Evolutionary conservation across 192 early-diverging fungal genomes (phyloP), one percentile per base, ranked within the genome.

Genomic region (Dissophora ornata): DNA sequence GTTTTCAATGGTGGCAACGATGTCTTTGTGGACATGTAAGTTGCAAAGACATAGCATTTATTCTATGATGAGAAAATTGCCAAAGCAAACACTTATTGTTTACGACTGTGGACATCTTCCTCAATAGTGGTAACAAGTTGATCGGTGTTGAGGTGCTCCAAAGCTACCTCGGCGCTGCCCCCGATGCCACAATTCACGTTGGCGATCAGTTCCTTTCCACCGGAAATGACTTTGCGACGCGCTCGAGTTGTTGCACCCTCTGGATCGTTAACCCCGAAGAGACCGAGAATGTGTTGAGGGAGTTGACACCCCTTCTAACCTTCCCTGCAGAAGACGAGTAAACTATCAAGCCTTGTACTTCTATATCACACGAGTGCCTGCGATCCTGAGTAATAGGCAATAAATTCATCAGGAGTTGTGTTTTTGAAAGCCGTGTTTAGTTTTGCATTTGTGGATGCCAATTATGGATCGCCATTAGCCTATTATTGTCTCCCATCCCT

Each of bases 141-240:
- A 95, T 97, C 59, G 95, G 94, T 65, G 95, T 97, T 4, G 83
- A 88, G 55, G 88, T 97, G 15, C 74, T 97, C 55, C 91, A 90
- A 70, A 69, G 85, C 4, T 85, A 86, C 50, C 81, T 96, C 1
- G 84, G 83, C 8, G 81, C 88, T 29, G 70, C 69, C 4, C 82
- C 90, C 5, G 67, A 71, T 13, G 83, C 86, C 24, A 94, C 93
- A 0, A 71, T 97, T 54, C 95, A 97, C 59, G 92, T 96, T 25
- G 94, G 94, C 36, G 95, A 97, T 79, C 95, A 94, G 88, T 97
- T 97, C 57, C 65, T 97, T 67, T 92, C 90, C 3, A 97, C 95
- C 3, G 95, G 95, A 40, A 97, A 97, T 71, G 95, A 97, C 80
- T 86, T 90, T 79, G 88, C 94, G 10, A 95, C 95, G 0, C 86